Conservation (phyloP, 345 rosid genomes). For the Salix dunnii region DNA sequence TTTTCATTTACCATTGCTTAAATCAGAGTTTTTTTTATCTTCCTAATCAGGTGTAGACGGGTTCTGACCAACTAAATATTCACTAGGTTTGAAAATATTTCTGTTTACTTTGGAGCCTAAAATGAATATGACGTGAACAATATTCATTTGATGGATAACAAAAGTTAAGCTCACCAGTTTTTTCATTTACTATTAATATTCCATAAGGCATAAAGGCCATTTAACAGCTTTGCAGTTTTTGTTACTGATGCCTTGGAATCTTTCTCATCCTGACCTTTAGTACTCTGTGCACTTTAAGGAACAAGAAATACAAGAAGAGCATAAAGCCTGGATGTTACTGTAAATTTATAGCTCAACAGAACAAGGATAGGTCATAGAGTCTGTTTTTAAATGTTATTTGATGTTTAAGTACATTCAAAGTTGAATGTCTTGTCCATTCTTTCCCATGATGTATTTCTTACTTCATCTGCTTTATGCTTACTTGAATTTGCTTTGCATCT, state of each 20-base stretch:
- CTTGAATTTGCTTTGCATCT: constrained; percentile 26
- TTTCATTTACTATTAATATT: neutral
- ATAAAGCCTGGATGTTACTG: neutral
- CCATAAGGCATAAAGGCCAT: neutral
- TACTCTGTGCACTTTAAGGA: neutral
- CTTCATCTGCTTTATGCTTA: constrained; percentile 9
- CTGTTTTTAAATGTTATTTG: neutral
- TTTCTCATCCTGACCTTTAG: neutral
- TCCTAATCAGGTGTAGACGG: neutral
- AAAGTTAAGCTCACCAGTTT: neutral
- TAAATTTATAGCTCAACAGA: neutral
- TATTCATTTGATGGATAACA: neutral
- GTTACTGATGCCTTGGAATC: neutral
- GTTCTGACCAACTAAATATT: neutral
- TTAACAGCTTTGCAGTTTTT: neutral
- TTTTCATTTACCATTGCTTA: neutral
- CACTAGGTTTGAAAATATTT: neutral
- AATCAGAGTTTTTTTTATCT: neutral
- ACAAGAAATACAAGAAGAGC: neutral
- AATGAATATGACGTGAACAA: neutral
- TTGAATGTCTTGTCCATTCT: neutral
- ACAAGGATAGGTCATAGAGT: neutral
- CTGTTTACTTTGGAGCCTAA: neutral
- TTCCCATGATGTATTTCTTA: neutral
- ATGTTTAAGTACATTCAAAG: neutral